A percentile compares a stretch with the other conserved stretches of the same genome.
Conservation (phyloP, 2,329 filamentous ascomycete species). For the Penicillium hesseltinei region DNA sequence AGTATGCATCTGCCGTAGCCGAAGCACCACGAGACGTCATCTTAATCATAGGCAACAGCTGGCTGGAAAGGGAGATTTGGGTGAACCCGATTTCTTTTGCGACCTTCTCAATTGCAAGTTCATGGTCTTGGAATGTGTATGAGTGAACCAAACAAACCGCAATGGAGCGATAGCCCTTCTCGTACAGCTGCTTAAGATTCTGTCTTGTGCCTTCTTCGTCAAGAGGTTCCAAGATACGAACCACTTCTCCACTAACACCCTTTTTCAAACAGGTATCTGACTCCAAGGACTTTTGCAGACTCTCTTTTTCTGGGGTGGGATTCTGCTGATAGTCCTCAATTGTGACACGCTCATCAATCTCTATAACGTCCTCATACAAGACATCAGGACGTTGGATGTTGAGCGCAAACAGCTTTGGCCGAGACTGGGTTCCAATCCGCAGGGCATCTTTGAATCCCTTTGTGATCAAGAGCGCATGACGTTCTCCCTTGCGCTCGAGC, state of each 20-base stretch:
- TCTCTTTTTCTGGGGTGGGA: conserved; percentile 54
- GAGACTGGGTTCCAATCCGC: conserved; percentile 81
- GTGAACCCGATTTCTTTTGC: conserved; percentile 72
- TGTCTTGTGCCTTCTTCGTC: conserved; percentile 50
- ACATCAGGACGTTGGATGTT: conserved; percentile 74
- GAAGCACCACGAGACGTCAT: conserved; percentile 69
- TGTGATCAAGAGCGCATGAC: conserved; percentile 80
- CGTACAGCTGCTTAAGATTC: conserved; percentile 55
- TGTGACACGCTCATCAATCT: conserved; percentile 48
- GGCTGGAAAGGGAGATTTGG: conserved; percentile 71
- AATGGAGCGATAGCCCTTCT: conserved; percentile 36
- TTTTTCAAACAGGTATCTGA: conserved; percentile 16
- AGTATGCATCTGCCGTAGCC: conserved; percentile 71
- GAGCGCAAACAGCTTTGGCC: conserved; percentile 82
- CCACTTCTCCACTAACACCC: conserved; percentile 62
- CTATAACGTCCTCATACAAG: conserved; percentile 24
- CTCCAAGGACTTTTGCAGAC: not conserved
- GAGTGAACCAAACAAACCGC: conserved; percentile 67
- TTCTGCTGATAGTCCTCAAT: conserved; percentile 57
- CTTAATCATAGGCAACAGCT: conserved; percentile 64
- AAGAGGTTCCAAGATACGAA: conserved; percentile 64
- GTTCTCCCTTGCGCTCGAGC: conserved; percentile 80
- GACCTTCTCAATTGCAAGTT: conserved; percentile 69
- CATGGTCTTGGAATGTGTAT: conserved; percentile 81
- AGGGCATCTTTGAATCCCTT: conserved; percentile 76